phyloP scores from a whole-genome alignment of 148 eudicot genomes.

The Amaranthus cruentus region DNA sequence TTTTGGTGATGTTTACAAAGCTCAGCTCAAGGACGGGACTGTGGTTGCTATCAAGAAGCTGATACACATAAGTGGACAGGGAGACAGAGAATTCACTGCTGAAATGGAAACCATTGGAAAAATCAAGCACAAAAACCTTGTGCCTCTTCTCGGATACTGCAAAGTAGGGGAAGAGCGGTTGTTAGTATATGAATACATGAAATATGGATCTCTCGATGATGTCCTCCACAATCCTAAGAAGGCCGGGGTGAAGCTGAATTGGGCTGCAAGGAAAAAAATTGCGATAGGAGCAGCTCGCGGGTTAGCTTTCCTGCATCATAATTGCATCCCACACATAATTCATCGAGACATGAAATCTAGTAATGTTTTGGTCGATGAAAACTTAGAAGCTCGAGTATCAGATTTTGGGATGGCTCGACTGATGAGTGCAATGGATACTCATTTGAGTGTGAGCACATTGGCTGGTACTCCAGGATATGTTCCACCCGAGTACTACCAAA shows the following conservation, averaged over 20 bases:
- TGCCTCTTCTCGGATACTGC: conserved; percentile 82
- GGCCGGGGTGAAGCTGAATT: conserved; percentile 54
- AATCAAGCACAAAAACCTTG: conserved; percentile 75
- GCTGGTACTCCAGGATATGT: conserved; percentile 94
- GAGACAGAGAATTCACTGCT: conserved; percentile 79
- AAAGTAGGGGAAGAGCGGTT: conserved; percentile 85
- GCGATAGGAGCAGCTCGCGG: conserved; percentile 88
- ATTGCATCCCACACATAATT: conserved; percentile 73
- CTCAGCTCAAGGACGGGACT: conserved; percentile 73
- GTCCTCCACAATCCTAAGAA: conserved; percentile 61
- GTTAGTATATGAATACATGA: conserved; percentile 87
- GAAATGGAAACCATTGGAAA: conserved; percentile 96
- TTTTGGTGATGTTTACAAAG: conserved; percentile 89
- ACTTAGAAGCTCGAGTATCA: conserved; percentile 73
- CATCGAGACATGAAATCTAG: conserved; percentile 95
- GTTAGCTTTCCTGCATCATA: conserved; percentile 83
- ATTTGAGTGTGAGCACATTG: conserved; percentile 80
- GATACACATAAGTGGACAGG: conserved; percentile 76
- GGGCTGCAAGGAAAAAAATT: conserved; percentile 68
- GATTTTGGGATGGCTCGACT: conserved; percentile 97
- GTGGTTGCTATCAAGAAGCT: conserved; percentile 85
- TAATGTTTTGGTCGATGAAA: conserved; percentile 71
- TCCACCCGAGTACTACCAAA: conserved; percentile 80
- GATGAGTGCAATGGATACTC: conserved; percentile 82
- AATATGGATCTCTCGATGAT: conserved; percentile 79